Base-by-base conservation (phyloP, 257 asterid species). In the Primulina tabacum region DNA sequence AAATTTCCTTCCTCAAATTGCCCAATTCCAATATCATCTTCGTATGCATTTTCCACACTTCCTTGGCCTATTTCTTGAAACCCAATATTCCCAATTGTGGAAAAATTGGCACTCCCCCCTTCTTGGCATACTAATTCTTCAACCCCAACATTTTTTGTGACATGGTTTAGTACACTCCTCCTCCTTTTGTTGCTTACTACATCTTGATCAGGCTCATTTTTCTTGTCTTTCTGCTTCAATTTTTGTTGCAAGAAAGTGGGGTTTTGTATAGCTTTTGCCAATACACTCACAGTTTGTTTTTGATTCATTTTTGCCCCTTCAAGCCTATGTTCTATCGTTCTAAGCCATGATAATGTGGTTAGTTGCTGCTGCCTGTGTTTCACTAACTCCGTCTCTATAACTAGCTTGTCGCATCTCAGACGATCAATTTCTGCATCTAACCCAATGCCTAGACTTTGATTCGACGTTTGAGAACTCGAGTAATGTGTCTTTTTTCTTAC, bases 221-320 rank as follows among this genome's bases (percentile, higher is more conserved):
- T 76, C 20, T 65, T 72, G 17, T 76, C 81, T 66, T 81, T 76
- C 26, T 71, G 74, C n/a, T 76, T 84, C 30, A 81, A 59, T 24
- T 76, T 8, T 40, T 74, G 82, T 30, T 58, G 76, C 5, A 81
- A 12, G 8, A 81, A 75, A 35, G 26, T 58, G 6, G 88, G 88
- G 60, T 81, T 82, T 4, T 84, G 76, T 4, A 78, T 84, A 4
- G 79, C 79, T 74, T 81, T 84, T 60, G 63, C 62, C 74, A 84
- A 63, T 66, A 84, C 79, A 64, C 81, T 64, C 86, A 78, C 75
- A 81, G 81, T 71, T 47, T 81, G 86, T 37, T 66, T 78, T 8
- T 86, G 88, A 16, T 84, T 71, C 50, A 43, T 74, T 64, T 84
- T 86, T 3, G 88, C 77, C 14, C 79, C 81, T 56, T 84, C 82